Conservation (phyloP, 2,329 filamentous ascomycete genomes). For the Tolypocladium guangdongense region DNA sequence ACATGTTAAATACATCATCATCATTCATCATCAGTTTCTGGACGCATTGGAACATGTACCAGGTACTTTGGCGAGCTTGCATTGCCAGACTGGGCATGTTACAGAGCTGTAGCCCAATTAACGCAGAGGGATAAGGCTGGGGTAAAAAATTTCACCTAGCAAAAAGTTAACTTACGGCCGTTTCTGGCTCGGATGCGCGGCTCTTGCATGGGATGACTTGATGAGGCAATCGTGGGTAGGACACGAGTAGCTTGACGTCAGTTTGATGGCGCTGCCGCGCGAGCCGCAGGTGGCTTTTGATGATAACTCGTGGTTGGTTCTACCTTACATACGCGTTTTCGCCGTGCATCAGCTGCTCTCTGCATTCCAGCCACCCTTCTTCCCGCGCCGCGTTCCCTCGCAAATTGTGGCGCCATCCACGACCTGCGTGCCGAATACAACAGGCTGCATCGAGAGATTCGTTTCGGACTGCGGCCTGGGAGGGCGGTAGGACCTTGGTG, state of each 20-base stretch:
- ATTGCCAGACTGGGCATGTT: neutral
- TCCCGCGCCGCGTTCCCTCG: neutral
- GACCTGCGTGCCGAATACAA: neutral
- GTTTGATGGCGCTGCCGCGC: neutral
- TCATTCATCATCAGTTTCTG: too few relatives aligned
- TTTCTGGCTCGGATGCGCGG: neutral
- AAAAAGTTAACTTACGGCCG: neutral
- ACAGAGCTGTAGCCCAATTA: neutral
- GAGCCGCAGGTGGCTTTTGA: neutral
- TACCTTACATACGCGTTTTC: neutral
- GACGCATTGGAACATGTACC: neutral
- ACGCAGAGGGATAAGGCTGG: neutral
- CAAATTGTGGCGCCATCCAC: neutral
- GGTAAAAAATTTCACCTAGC: neutral
- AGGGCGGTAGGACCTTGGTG: neutral
- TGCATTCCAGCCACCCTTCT: neutral
- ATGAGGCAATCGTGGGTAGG: neutral
- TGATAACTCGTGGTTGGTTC: neutral
- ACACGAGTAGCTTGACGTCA: neutral
- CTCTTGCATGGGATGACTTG: neutral
- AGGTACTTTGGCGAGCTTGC: neutral
- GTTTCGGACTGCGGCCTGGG: neutral
- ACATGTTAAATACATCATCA: too few relatives aligned
- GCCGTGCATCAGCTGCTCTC: neutral
- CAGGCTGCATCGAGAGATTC: neutral